Evolutionary conservation across 2,329 filamentous ascomycete genomes (phyloP).

Genomic region (Verticillium longisporum): DNA sequence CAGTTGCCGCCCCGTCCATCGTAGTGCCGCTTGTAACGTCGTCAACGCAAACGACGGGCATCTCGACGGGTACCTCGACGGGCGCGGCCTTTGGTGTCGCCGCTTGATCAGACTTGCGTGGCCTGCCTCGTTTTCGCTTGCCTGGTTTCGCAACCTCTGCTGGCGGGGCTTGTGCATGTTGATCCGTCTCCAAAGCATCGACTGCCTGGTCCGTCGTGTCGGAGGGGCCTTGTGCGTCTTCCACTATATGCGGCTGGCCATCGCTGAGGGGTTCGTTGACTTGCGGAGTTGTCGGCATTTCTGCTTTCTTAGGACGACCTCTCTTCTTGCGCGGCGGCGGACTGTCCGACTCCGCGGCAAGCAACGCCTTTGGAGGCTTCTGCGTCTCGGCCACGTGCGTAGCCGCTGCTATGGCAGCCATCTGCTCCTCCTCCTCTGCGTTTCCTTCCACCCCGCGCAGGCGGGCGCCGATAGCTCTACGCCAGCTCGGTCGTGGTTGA

Average conservation of each 20-base stretch:
- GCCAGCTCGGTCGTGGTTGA: slow-evolving; percentile 1
- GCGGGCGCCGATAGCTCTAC: not conserved
- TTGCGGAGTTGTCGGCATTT: not conserved
- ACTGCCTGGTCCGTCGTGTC: not conserved
- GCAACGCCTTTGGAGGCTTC: not conserved
- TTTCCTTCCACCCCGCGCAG: not conserved
- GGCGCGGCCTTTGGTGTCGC: slow-evolving; percentile 5
- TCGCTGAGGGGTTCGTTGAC: not conserved
- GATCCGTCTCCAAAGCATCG: slow-evolving; percentile 6
- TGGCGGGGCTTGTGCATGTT: slow-evolving; percentile 2
- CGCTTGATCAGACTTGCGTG: slow-evolving; percentile 26
- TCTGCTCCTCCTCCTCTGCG: not conserved
- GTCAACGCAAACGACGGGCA: not conserved
- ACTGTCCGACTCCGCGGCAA: slow-evolving; percentile 7
- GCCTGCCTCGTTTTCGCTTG: slow-evolving; percentile 30
- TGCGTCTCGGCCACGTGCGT: not conserved
- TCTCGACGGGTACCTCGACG: not conserved
- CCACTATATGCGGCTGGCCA: not conserved
- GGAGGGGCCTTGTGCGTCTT: not conserved
- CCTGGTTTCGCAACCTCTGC: not conserved
- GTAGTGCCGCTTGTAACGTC: not conserved
- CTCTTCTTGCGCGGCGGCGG: slow-evolving; percentile 7
- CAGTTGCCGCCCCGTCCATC: not conserved
- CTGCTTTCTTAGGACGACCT: slow-evolving; percentile 10
- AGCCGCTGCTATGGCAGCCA: not conserved